Conservation (phyloP, 2,329 filamentous ascomycete genomes). For the Aspergillus latus region DNA sequence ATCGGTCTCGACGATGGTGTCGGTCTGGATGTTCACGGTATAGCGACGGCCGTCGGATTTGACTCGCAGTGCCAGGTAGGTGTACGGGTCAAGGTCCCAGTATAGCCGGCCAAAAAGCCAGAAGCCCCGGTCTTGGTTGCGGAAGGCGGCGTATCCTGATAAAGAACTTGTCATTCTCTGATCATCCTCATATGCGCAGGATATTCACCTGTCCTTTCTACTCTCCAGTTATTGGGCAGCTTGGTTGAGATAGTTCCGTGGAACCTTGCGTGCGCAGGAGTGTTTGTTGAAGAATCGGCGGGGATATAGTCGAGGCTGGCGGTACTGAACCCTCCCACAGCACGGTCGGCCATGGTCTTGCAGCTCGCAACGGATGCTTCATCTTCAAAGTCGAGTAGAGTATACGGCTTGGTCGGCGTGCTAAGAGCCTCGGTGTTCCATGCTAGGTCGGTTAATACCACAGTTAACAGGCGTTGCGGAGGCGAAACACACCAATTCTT, state of each 20-base stretch:
- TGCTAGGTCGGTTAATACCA: slow-evolving; percentile 28
- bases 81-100: slow-evolving; percentile 89
- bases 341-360: slow-evolving; percentile 81
- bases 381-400: slow-evolving; percentile 45
- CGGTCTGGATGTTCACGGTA: slow-evolving; percentile 93
- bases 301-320: slow-evolving; percentile 67
- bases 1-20: slow-evolving; percentile 90
- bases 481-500: slow-evolving; percentile 49
- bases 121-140: slow-evolving; percentile 72
- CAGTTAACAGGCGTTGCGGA: not conserved
- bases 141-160: slow-evolving; percentile 85
- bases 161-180: not conserved
- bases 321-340: slow-evolving; percentile 82
- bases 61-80: slow-evolving; percentile 81
- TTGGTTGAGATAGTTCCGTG: slow-evolving; percentile 84
- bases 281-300: slow-evolving; percentile 42
- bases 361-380: slow-evolving; percentile 35
- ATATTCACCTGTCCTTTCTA: slow-evolving; percentile 41
- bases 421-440: slow-evolving; percentile 42
- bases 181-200: not conserved
- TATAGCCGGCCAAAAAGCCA: slow-evolving; percentile 83
- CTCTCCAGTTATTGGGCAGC: slow-evolving; percentile 64
- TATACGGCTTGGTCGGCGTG: slow-evolving; percentile 41
- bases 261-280: slow-evolving; percentile 72
- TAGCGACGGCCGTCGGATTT: slow-evolving; percentile 91